These are phyloP conservation scores for Aureobasidium zeae DNA, from an alignment of 2,329 filamentous ascomycete genomes.

Conservation along the genomic window DNA sequence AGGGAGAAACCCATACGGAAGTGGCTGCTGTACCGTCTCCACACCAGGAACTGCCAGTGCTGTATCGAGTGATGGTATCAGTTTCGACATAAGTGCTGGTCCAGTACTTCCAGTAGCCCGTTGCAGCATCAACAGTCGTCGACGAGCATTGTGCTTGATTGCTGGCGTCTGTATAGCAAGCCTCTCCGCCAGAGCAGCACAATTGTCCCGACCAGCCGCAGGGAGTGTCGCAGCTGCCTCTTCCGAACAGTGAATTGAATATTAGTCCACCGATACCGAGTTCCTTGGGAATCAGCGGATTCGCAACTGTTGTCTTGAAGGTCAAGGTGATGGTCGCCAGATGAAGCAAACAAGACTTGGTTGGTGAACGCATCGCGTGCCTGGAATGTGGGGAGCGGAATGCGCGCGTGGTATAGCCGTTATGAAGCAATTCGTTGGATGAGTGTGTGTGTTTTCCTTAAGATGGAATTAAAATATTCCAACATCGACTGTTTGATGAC, in stretches of 20 bases:
- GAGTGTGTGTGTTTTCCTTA: not conserved
- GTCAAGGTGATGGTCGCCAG: conserved; percentile 25
- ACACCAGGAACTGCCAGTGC: conserved; percentile 42
- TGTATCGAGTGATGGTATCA: conserved; percentile 44
- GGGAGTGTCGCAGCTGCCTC: conserved; percentile 36
- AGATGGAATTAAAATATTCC: not conserved
- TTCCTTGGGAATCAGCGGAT: conserved; percentile 22
- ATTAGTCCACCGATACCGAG: conserved; percentile 22
- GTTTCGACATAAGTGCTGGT: conserved; percentile 51
- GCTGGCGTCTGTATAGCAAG: conserved; percentile 42
- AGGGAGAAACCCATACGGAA: conserved; percentile 18
- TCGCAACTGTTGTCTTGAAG: conserved; percentile 21
- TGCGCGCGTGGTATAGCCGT: conserved; percentile 11
- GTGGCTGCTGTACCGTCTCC: conserved; percentile 23
- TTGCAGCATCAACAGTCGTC: conserved; percentile 19
- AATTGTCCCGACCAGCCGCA: conserved; percentile 45
- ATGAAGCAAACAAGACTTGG: too few relatives aligned
- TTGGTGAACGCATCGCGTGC: conserved; percentile 15
- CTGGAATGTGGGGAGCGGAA: conserved; percentile 20
- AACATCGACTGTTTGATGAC: not conserved
- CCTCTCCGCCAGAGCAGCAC: conserved; percentile 39
- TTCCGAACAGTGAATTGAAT: conserved; percentile 28
- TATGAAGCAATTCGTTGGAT: conserved; percentile 6
- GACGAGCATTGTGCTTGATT: conserved; percentile 41
- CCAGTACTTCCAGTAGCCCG: conserved; percentile 46